phyloP scores from a whole-genome alignment of 129 eudicot species.

The Flaveria robusta region DNA sequence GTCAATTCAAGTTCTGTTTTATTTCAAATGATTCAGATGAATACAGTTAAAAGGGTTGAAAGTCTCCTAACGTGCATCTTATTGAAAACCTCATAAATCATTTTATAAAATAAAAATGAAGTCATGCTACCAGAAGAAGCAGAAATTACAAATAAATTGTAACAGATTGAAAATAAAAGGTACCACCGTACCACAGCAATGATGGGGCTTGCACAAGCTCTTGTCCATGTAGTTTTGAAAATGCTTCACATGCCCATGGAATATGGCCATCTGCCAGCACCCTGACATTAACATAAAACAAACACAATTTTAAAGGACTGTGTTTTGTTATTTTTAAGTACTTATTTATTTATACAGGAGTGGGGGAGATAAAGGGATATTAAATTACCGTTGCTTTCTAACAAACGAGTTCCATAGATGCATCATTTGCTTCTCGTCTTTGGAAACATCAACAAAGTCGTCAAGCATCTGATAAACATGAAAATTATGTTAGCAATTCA shows the following conservation, averaged over 20 bases:
- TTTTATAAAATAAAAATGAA: neutral
- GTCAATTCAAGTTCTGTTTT: neutral
- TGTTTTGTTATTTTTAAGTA: neutral
- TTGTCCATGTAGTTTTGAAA: slow-evolving; percentile 73
- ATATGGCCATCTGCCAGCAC: slow-evolving; percentile 97
- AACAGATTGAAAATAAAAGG: slow-evolving; percentile 2
- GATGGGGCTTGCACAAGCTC: slow-evolving; percentile 67
- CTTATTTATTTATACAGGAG: neutral
- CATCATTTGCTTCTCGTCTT: slow-evolving; percentile 91
- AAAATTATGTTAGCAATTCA: neutral
- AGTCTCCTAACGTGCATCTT: neutral
- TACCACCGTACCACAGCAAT: slow-evolving; percentile 57
- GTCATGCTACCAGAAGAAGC: neutral
- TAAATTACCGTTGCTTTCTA: slow-evolving; percentile 78
- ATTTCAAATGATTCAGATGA: neutral
- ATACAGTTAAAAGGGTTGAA: neutral
- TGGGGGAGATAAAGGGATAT: neutral
- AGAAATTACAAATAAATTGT: neutral
- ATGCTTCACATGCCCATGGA: slow-evolving; percentile 96
- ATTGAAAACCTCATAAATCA: neutral
- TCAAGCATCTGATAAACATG: slow-evolving; percentile 81
- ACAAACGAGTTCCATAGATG: slow-evolving; percentile 98
- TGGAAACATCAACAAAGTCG: slow-evolving; percentile 94
- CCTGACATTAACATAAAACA: slow-evolving; percentile 46
- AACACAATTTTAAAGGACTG: neutral